Evolutionary conservation across 1,284 basidiomycete genomes (phyloP), one percentile per base, ranked within the genome.

Genomic region (Golubevia sp.): DNA sequence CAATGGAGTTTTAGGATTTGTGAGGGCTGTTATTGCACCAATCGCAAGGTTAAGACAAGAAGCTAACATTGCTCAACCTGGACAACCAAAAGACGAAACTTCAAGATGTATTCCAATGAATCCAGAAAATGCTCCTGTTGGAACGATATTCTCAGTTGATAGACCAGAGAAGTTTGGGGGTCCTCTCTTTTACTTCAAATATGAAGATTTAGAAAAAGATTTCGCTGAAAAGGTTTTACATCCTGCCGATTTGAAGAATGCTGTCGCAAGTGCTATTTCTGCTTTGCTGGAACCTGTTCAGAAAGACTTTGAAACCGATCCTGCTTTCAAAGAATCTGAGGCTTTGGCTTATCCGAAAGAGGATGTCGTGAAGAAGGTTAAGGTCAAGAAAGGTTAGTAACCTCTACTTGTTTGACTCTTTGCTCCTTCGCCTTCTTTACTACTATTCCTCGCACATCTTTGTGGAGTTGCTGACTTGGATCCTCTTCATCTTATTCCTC

Each of bases 1-100:
- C 30, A 99, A 99, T 84, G 96, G 96, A 44, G 87, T 99, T 0
- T 88, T 99, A 3, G 88, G 93, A 1, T 99, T 99, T 86, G 88
- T 92, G 63, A 86, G 91, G 69, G 89, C 92, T 13, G 97, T 98
- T 27, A 85, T 98, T 61, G 91, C 98, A 77, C 96, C 96, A 30
- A 91, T 97, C 72, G 90, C 71, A 6, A 56, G 76, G 2, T 61
- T 83, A 51, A 56, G 79, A 5, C 50, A 59, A n/a, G 79, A 83
- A 54, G 50, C 50, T 7, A 11, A 27, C 50, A 27, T 52, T 52
- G 50, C 50, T 52, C 2, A 27, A 52, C 50, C 30, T 34, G 50
- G 50, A 7, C 21, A 62, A 50, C 20, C 27, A 56, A 51, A 13
- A 49, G 56, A 57, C 6, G 20, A 5, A 15, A 59, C 7, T 4